Base-by-base conservation (phyloP, 768 basidiomycete species). In the Pleurotus eryngii region DNA sequence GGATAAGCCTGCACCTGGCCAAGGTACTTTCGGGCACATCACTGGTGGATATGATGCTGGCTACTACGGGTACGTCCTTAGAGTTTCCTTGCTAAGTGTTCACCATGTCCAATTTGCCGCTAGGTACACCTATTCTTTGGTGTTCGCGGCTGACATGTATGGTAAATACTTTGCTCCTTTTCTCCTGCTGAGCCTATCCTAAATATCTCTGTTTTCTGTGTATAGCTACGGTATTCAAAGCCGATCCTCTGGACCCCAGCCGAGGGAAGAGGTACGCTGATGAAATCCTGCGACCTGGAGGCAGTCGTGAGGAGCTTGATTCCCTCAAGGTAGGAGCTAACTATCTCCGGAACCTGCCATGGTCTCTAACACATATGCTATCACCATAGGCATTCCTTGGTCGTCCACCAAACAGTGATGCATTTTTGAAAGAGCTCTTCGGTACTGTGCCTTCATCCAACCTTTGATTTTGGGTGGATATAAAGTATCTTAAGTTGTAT, bases 241-340 rank as follows among this genome's bases (percentile, higher is more conserved):
- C 76, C 27, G 87, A 90, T 63, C 91, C 91, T 17, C 75, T 95
- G 57, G 83, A 87, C 64, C 83, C 88, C 0, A 72, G 69, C 20
- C 81, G 82, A 14, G 91, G 92, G 3, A 74, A 78, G 60, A 73
- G 70, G 22, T 95, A 95, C 68, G 81, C 91, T 2, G 80, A 89
- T 59, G 85, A 85, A 68, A 93, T 95, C 59, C 77, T 95, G 15
- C 69, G 73, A 30, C 81, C 81, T 6, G 91, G 92, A 22, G 90
- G 89, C 24, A 89, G 86, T 60, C 81, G 87, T 11, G 91, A 95
- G 60, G 92, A 93, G 63, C 70, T 84, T 56, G 86, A 90, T 46
- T 87, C 87, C n/a, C 78, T 95, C 57, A 79, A 87, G 78, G 90
- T 86, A 60, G 27, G 71, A 49, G 1, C 26, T 18, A 30, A 56